Evolutionary conservation across 139 green algal species (phyloP).

Genomic region (Zygnema cylindricum): DNA sequence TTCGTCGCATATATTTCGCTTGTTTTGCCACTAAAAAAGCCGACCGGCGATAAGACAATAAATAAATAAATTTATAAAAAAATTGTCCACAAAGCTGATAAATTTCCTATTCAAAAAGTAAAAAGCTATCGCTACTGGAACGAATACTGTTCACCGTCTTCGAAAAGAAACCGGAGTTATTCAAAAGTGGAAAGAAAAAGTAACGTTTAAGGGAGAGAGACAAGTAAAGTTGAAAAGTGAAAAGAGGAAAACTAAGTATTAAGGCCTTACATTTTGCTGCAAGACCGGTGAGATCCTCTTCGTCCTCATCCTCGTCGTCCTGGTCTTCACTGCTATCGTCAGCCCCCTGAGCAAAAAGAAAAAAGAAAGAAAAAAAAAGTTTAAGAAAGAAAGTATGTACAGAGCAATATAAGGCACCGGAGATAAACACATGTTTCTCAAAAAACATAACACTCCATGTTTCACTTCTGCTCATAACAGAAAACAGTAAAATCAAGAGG

Average conservation of each 20-base stretch:
- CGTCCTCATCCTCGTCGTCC: conserved; percentile 35
- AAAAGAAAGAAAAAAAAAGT: too few relatives aligned
- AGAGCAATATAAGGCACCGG: too few relatives aligned
- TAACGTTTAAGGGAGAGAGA: neutral
- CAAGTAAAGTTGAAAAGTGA: neutral
- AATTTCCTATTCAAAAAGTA: neutral
- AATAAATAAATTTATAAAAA: neutral
- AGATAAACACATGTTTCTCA: too few relatives aligned
- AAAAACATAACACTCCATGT: too few relatives aligned
- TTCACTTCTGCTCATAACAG: too few relatives aligned
- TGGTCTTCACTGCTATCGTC: too few relatives aligned
- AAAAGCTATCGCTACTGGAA: neutral
- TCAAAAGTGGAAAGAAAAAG: neutral
- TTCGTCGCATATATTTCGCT: conserved; percentile 44
- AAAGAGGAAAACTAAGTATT: neutral
- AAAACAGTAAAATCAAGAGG: too few relatives aligned
- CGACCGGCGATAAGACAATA: neutral
- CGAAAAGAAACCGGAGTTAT: neutral
- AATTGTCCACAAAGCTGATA: neutral
- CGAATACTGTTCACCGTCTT: neutral
- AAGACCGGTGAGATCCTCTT: conserved; percentile 27
- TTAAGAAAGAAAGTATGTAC: too few relatives aligned
- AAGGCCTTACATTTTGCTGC: conserved; percentile 28
- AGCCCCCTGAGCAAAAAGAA: too few relatives aligned
- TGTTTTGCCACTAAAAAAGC: conserved; percentile 53